A percentile compares a stretch with the other conserved stretches of the same genome.
Conservation (phyloP, 148 eudicot species). For the Rhododendron vialii region DNA sequence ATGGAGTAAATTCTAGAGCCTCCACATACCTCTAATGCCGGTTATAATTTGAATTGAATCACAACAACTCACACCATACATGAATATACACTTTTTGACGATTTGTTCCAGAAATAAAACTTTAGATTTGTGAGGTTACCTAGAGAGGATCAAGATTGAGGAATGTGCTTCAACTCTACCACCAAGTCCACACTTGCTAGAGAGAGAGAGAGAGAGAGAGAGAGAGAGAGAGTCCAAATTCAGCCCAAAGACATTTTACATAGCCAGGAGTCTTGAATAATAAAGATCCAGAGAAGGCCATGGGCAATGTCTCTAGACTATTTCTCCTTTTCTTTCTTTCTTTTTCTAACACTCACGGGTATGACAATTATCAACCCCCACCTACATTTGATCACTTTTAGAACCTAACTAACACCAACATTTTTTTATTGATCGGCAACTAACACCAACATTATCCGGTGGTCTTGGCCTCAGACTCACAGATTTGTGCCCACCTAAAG, state of each 20-base stretch:
- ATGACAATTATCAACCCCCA: constrained; percentile 14
- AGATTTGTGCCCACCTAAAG: too few species aligned
- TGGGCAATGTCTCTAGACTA: not conserved
- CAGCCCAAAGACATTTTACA: not conserved
- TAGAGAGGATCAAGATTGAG: not conserved
- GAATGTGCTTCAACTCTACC: not conserved
- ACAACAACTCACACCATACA: not conserved
- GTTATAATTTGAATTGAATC: not conserved
- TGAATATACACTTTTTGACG: not conserved
- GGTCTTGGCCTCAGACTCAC: too few species aligned
- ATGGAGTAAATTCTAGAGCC: too few species aligned
- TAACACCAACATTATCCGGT: too few species aligned
- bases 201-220: not conserved
- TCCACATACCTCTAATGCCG: too few species aligned
- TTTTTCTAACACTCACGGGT: constrained; percentile 4
- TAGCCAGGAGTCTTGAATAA: not conserved
- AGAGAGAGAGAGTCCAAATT: not conserved
- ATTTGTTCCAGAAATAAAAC: not conserved
- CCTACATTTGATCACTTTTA: constrained; percentile 15
- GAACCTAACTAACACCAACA: not conserved
- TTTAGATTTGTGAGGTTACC: not conserved
- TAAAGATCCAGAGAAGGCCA: not conserved
- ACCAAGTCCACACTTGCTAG: not conserved
- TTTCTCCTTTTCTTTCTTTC: not conserved
- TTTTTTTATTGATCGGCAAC: too few species aligned